Evolutionary conservation across 768 basidiomycete species (phyloP), one percentile per base, ranked within the genome.

Genomic region (Favolaschia claudopus): DNA sequence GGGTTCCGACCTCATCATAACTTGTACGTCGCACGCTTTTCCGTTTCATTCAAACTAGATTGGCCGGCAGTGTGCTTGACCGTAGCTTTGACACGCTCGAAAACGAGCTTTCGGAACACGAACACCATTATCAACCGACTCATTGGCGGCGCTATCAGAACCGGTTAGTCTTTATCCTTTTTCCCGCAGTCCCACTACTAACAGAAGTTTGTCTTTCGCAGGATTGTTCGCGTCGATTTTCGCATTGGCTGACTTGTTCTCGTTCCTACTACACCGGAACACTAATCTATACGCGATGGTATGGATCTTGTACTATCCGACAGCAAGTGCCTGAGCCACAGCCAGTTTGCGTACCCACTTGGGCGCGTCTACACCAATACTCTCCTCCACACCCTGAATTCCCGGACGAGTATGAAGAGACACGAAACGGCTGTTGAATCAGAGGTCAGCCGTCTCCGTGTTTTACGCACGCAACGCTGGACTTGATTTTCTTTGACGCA

Each of bases 301-400:
- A 27, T 43, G 22, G 20, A 42, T 43, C n/a, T 7, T 46, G 4
- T 29, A 27, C 25, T 2, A 20, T 7, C n/a, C 14, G n/a, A 31
- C 31, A 28, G 28, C 15, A 37, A n/a, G 12, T n/a, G 7, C 4
- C 34, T 46, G 24, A 39, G 34, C 27, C 7, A 2, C 17, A 32
- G 19, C 7, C 25, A 59, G 58, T 76, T 77, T 40, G 68, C 69
- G 22, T 71, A 74, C 32, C 74, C 74, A 5, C 66, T 75, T 40
- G 74, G 75, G 14, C 72, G 74, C 29, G 72, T 77, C 46, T 76
- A 76, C 43, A 73, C 73, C 12, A 76, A 77, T 42, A 73, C 72
- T 13, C 69, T 73, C 20, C 66, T 72, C 17, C 64, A 73, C 36
- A 73, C 72, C 3, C 62, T 73, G 13, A 53, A 70, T 39, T 46